phyloP scores from a whole-genome alignment of 805 yeast species.

The Candida yuanshanica region DNA sequence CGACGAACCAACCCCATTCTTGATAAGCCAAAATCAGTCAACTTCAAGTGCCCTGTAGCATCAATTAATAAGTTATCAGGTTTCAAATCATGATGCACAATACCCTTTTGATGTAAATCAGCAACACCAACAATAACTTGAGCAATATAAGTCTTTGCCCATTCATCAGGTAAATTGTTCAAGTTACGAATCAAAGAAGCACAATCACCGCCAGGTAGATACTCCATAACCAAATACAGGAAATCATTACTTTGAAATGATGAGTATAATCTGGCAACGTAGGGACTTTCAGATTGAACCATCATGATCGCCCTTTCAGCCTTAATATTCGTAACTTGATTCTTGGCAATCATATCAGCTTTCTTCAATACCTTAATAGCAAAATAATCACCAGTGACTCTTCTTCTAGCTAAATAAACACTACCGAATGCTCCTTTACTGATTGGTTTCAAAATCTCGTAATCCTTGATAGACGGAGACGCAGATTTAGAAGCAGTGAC shows the following conservation, averaged over 20 bases:
- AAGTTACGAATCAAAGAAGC: slow-evolving; percentile 78
- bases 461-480: slow-evolving; percentile 75
- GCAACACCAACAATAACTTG: slow-evolving; percentile 89
- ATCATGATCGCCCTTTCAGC: slow-evolving; percentile 97
- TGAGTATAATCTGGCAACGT: slow-evolving; percentile 82
- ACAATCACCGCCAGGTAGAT: slow-evolving; percentile 91
- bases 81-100: slow-evolving; percentile 91
- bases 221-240: slow-evolving; percentile 92
- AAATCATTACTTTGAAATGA: slow-evolving; percentile 87
- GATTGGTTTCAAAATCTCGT: slow-evolving; percentile 86
- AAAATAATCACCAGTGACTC: slow-evolving; percentile 86
- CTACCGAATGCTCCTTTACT: slow-evolving; percentile 98
- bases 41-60: slow-evolving; percentile 77
- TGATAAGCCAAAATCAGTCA: slow-evolving; percentile 93
- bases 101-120: slow-evolving; percentile 82
- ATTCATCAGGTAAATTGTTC: slow-evolving; percentile 77
- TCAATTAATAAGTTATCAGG: slow-evolving; percentile 93
- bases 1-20: slow-evolving; percentile 84
- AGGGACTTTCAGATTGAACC: slow-evolving; percentile 90
- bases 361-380: slow-evolving; percentile 91
- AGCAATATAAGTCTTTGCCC: slow-evolving; percentile 83
- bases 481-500: slow-evolving; percentile 47
- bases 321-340: slow-evolving; percentile 90
- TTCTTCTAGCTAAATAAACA: slow-evolving; percentile 79
- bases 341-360: slow-evolving; percentile 94